Evolutionary conservation across 2,329 filamentous ascomycete genomes (phyloP).

Genomic region (Sporothrix pseudoabietina): DNA sequence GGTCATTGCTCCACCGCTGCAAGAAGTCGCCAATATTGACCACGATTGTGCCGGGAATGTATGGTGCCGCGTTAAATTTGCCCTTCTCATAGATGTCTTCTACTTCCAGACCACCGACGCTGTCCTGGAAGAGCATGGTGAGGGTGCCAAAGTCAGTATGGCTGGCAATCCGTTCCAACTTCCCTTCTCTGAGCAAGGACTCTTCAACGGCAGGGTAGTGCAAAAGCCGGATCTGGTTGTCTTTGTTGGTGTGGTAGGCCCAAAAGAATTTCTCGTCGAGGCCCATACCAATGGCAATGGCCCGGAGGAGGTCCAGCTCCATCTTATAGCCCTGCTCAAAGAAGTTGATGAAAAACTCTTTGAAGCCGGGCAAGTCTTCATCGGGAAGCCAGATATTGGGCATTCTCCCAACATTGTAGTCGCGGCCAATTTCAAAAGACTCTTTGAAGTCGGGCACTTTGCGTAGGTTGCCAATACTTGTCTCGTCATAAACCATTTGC

Average conservation of each 20-base stretch:
- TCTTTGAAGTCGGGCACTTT: constrained; percentile 46
- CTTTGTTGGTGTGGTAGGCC: constrained; percentile 53
- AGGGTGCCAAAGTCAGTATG: constrained; percentile 47
- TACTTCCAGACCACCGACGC: constrained; percentile 49
- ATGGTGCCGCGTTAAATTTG: constrained; percentile 46
- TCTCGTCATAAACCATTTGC: constrained; percentile 42
- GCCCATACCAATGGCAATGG: constrained; percentile 42
- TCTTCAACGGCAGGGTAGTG: constrained; percentile 51
- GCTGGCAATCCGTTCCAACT: constrained; percentile 38
- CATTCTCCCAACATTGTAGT: constrained; percentile 38
- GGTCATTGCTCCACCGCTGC: constrained; percentile 47
- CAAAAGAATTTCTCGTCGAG: constrained; percentile 37
- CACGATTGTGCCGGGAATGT: constrained; percentile 40
- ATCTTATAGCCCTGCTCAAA: constrained; percentile 41
- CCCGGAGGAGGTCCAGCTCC: constrained; percentile 39
- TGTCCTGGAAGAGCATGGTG: constrained; percentile 52
- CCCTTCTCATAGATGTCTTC: constrained; percentile 41
- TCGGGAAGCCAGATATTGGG: constrained; percentile 48
- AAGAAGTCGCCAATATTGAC: constrained; percentile 49
- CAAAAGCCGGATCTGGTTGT: constrained; percentile 62
- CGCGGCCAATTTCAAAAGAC: constrained; percentile 46
- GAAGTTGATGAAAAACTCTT: constrained; percentile 39
- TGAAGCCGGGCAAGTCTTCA: constrained; percentile 44
- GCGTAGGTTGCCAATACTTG: constrained; percentile 33
- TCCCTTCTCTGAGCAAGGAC: constrained; percentile 38